phyloP scores from a whole-genome alignment of 805 yeast genomes.

The Candida michaelii region DNA sequence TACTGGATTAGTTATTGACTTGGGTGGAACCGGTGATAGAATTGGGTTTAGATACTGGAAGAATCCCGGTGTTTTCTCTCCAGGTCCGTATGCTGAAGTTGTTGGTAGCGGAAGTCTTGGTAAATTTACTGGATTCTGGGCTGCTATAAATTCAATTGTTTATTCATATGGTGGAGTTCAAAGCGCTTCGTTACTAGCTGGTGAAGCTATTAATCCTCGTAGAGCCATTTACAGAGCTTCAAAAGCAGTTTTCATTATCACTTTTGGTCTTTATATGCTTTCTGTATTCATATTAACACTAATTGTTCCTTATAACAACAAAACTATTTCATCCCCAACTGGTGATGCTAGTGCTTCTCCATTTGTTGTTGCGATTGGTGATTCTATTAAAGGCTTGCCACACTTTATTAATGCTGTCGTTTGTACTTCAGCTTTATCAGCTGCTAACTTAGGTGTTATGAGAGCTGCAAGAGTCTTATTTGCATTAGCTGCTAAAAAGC shows the following conservation, averaged over 20 bases:
- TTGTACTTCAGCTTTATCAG: constrained; percentile 40
- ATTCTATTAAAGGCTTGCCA: constrained; percentile 31
- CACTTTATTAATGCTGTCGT: constrained; percentile 39
- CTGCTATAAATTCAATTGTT: constrained; percentile 39
- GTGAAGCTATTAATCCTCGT: constrained; percentile 36
- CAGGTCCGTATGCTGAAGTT: constrained; percentile 39
- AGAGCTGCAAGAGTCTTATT: constrained; percentile 32
- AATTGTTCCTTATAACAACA: constrained; percentile 32
- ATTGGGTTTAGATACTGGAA: constrained; percentile 43
- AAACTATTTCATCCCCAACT: constrained; percentile 17
- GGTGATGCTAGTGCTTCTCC: constrained; percentile 2
- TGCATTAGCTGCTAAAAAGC: constrained; percentile 37
- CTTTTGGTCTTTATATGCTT: constrained; percentile 26
- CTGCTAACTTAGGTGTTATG: constrained; percentile 30
- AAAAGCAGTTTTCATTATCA: constrained; percentile 29
- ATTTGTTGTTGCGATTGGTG: neutral
- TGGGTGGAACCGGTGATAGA: constrained; percentile 23
- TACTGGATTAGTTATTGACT: constrained; percentile 20
- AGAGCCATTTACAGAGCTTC: constrained; percentile 29
- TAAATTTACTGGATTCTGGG: constrained; percentile 32
- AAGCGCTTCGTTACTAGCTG: constrained; percentile 24
- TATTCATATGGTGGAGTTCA: constrained; percentile 36
- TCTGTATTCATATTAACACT: constrained; percentile 33
- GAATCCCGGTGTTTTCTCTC: constrained; percentile 32
- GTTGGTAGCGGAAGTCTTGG: constrained; percentile 37